Base-by-base conservation (phyloP, 2,329 filamentous ascomycete genomes). In the Colletotrichum coccodes region DNA sequence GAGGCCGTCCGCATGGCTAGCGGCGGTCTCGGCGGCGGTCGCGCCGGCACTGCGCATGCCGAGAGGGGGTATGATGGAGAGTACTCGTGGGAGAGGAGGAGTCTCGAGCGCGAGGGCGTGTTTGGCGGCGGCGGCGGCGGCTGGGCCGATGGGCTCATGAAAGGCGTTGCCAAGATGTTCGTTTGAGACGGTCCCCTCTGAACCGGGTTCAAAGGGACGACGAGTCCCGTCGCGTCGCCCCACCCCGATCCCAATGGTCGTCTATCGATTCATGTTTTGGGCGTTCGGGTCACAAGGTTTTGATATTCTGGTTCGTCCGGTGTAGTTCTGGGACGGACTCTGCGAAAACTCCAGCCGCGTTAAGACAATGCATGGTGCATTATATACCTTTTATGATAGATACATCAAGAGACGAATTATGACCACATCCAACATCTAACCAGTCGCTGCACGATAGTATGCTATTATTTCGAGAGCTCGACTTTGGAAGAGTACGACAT, bases 1-100 rank as follows among this genome's bases (percentile, higher is more conserved):
- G 87, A 89, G 74, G 87, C 87, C 49, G 81, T 89, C 63, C 82
- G 83, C 73, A 85, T 89, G 84, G 86, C 85, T 6, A 79, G 79
- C 40, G 79, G 76, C 49, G 70, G 75, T 53, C 75, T 75, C 34
- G 34, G 11, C 34, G 34, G 71, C 36, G 67, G 59, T 40, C 9
- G 36, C 28, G 44, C 42, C 14, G 71, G 72, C 6, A 69, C 76
- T 21, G 76, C 77, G 18, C 71, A 72, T 60, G 72, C 85, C 64
- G 78, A 82, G 72, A 79, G 75, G 49, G 76, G 75, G 61, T 75
- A 73, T 50, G 73, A 75, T 36, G 78, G 74, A 50, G 76, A 73
- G 6, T 66, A 79, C 71, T 77, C 76, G 62, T 85, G 81, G 78
- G 82, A 83, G 76, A 76, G 78, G 56, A 75, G 74, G 64, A 76